Evolutionary conservation across 1,284 basidiomycete species (phyloP).

Genomic region (Cryptococcus amylolentus): DNA sequence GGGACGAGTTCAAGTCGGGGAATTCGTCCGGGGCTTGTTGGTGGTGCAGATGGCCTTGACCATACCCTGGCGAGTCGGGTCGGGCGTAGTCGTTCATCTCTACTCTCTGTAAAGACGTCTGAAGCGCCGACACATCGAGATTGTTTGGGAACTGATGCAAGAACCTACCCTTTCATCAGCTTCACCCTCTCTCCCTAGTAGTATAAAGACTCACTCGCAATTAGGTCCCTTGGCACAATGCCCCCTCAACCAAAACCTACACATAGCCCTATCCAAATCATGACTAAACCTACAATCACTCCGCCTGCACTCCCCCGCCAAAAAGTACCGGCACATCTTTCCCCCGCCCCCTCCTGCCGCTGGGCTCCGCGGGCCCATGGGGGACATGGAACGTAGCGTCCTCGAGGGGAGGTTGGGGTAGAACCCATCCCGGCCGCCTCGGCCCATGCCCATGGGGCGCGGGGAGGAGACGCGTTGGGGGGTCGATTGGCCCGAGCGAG

Average conservation of each 20-base stretch:
- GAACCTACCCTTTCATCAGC: conserved; percentile 53
- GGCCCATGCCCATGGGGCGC: conserved; percentile 25
- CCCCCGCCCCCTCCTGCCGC: conserved; percentile 54
- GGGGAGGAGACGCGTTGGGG: conserved; percentile 39
- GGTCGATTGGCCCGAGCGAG: conserved; percentile 43
- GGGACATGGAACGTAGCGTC: not conserved
- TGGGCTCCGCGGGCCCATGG: not conserved
- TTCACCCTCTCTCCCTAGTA: not conserved
- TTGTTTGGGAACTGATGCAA: conserved; percentile 76
- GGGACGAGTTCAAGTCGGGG: conserved; percentile 58
- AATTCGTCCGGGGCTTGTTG: conserved; percentile 68
- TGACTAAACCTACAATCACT: conserved; percentile 96
- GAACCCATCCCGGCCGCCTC: conserved; percentile 32
- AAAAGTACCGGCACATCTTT: conserved; percentile 90
- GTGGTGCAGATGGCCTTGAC: conserved; percentile 17
- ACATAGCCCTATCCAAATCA: conserved; percentile 85
- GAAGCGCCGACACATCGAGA: conserved; percentile 49
- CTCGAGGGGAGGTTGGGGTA: conserved; percentile 46
- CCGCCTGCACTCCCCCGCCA: conserved; percentile 91
- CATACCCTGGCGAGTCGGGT: conserved; percentile 27
- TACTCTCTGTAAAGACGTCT: conserved; percentile 65
- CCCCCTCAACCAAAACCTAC: conserved; percentile 95
- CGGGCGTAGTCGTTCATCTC: conserved; percentile 55
- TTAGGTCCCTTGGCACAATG: conserved; percentile 91
- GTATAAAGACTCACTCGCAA: conserved; percentile 44